These are phyloP conservation scores for Colletotrichum sansevieriae DNA, from an alignment of 2,329 filamentous ascomycete species.

Conservation along the genomic window DNA sequence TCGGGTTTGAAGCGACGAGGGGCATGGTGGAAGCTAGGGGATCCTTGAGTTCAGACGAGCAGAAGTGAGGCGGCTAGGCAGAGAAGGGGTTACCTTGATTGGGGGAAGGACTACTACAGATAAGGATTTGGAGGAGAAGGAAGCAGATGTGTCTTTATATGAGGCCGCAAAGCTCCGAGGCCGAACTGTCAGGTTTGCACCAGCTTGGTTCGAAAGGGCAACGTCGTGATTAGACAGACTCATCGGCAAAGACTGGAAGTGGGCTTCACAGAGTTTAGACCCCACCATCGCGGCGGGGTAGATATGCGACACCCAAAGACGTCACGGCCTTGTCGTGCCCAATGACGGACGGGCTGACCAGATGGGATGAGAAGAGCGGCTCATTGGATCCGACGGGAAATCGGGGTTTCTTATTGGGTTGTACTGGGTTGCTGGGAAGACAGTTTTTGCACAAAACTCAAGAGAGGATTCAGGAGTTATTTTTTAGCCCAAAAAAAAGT, in stretches of 20 bases:
- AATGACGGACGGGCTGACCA: constrained; percentile 14
- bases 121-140: not conserved
- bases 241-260: constrained; percentile 13
- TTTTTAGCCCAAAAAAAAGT: not conserved
- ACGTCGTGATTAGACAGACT: constrained; percentile 40
- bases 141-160: constrained; percentile 10
- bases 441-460: not conserved
- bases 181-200: constrained; percentile 7
- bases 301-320: constrained; percentile 27
- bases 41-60: constrained; percentile 22
- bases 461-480: not conserved
- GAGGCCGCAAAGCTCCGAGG: constrained; percentile 3
- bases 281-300: constrained; percentile 40
- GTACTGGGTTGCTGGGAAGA: constrained; percentile 1
- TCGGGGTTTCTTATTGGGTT: constrained; percentile 9
- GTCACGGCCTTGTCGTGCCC: constrained; percentile 29
- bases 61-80: constrained; percentile 1
- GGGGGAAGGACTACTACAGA: not conserved
- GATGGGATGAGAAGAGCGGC: not conserved
- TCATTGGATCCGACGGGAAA: constrained; percentile 10
- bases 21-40: constrained; percentile 55
- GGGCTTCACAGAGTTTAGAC: constrained; percentile 21
- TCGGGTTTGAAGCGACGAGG: constrained; percentile 59
- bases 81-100: constrained; percentile 17
- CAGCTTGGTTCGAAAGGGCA: constrained; percentile 6